phyloP scores from a whole-genome alignment of 208 protist genomes.

The Wallacemonas rigidus region DNA sequence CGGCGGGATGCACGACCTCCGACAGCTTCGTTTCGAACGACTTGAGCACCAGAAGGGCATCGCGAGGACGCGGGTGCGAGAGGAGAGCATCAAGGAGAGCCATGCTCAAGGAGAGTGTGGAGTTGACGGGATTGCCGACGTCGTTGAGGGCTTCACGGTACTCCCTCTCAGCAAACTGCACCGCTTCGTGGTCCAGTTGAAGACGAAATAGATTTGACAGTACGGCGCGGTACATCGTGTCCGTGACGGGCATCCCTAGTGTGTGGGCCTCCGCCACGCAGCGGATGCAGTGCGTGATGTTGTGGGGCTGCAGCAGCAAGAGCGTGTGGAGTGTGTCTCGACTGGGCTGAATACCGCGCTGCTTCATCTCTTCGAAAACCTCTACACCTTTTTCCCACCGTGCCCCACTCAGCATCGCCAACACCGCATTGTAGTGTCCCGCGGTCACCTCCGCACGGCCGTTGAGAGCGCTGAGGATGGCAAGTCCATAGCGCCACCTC shows the following conservation, averaged over 20 bases:
- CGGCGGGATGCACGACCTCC: slow-evolving; percentile 56
- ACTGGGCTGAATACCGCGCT: slow-evolving; percentile 72
- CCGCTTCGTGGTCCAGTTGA: slow-evolving; percentile 76
- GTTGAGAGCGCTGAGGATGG: slow-evolving; percentile 55
- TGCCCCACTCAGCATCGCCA: slow-evolving; percentile 59
- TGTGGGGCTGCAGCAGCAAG: slow-evolving; percentile 50
- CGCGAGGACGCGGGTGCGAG: slow-evolving; percentile 60
- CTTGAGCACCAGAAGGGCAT: slow-evolving; percentile 64
- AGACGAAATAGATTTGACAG: slow-evolving; percentile 65
- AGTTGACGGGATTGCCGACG: slow-evolving; percentile 50
- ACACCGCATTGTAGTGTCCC: slow-evolving; percentile 83
- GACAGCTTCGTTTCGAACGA: slow-evolving; percentile 64
- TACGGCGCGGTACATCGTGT: slow-evolving; percentile 79
- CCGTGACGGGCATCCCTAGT: slow-evolving; percentile 76
- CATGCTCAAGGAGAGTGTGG: slow-evolving; percentile 59
- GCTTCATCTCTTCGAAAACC: slow-evolving; percentile 80
- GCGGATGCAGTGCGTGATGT: slow-evolving; percentile 62
- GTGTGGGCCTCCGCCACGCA: slow-evolving; percentile 77
- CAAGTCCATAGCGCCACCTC: slow-evolving; percentile 59
- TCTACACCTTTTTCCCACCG: slow-evolving; percentile 58
- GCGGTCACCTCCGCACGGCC: slow-evolving; percentile 72
- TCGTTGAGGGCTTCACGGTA: slow-evolving; percentile 47
- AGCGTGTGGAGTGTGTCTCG: slow-evolving; percentile 77
- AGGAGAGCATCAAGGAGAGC: slow-evolving; percentile 80
- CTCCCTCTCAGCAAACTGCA: slow-evolving; percentile 71